Evolutionary conservation across 139 green algal genomes (phyloP).

Genomic region (Klebsormidium nitens): DNA sequence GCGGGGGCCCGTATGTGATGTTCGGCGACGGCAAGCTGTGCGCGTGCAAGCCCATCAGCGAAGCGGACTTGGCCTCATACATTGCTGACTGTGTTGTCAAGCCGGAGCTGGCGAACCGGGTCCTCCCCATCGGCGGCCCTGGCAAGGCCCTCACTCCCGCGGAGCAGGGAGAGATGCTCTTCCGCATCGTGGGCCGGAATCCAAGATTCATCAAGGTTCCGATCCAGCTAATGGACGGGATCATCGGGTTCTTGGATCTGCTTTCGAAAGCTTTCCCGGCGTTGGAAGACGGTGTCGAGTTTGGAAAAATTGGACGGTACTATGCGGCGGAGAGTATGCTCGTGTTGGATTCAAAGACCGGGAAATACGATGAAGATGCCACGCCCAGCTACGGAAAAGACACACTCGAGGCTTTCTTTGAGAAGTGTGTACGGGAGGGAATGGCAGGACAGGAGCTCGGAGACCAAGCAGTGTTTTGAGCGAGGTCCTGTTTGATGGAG

Average conservation of each 20-base stretch:
- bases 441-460: conserved; percentile 43
- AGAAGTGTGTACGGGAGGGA: conserved; percentile 28
- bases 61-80: conserved; percentile 85
- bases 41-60: conserved; percentile 97
- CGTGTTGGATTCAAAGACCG: conserved; percentile 67
- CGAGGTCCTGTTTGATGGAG: no score
- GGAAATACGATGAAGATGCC: conserved; percentile 68
- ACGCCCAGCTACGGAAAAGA: conserved; percentile 91
- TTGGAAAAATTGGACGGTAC: conserved; percentile 93
- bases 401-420: conserved; percentile 79
- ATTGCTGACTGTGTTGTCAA: conserved; percentile 80
- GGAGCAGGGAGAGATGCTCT: conserved; percentile 91
- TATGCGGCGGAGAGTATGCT: conserved; percentile 98
- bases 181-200: conserved; percentile 71
- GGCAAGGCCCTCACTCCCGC: conserved; percentile 74
- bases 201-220: conserved; percentile 86
- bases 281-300: conserved; percentile 75
- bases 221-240: conserved; percentile 91
- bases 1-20: conserved; percentile 96
- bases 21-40: conserved; percentile 96
- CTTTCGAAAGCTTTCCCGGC: conserved; percentile 76
- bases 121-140: conserved; percentile 94
- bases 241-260: conserved; percentile 80
- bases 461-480: conserved; percentile 41
- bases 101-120: conserved; percentile 40